These are phyloP conservation scores for Barnettozyma salicaria DNA, from an alignment of 805 yeast species.

Conservation along the genomic window DNA sequence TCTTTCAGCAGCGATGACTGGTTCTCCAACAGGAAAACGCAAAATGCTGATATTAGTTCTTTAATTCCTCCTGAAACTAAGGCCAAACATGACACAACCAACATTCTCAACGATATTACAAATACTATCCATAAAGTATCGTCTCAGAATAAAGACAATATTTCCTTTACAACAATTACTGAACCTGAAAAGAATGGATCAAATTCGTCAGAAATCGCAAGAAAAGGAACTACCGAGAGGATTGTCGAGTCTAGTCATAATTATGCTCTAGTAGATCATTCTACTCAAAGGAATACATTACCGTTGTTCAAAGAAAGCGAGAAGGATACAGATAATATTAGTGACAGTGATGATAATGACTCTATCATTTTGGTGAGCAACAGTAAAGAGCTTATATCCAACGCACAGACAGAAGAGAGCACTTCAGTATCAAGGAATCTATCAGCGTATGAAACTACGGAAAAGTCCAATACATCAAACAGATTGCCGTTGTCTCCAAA, in stretches of 20 bases:
- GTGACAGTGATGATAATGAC: constrained; percentile 15
- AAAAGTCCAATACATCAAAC: not conserved
- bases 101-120: constrained; percentile 7
- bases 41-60: constrained; percentile 4
- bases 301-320: not conserved
- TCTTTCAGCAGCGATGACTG: constrained; percentile 20
- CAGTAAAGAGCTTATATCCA: constrained; percentile 13
- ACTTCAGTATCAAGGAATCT: not conserved
- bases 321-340: constrained; percentile 3
- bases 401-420: not conserved
- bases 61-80: constrained; percentile 1
- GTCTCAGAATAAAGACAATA: not conserved
- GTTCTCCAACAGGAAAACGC: constrained; percentile 14
- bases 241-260: not conserved
- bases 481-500: not conserved
- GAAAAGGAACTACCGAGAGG: not conserved
- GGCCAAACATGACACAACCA: not conserved
- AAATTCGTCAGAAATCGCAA: not conserved
- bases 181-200: no score
- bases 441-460: not conserved
- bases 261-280: not conserved
- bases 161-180: not conserved
- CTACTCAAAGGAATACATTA: not conserved
- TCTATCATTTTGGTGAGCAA: constrained; percentile 22
- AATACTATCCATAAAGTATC: constrained; percentile 1